Evolutionary conservation across 2,329 filamentous ascomycete genomes (phyloP).

Genomic region (Mycocentrospora acerina): DNA sequence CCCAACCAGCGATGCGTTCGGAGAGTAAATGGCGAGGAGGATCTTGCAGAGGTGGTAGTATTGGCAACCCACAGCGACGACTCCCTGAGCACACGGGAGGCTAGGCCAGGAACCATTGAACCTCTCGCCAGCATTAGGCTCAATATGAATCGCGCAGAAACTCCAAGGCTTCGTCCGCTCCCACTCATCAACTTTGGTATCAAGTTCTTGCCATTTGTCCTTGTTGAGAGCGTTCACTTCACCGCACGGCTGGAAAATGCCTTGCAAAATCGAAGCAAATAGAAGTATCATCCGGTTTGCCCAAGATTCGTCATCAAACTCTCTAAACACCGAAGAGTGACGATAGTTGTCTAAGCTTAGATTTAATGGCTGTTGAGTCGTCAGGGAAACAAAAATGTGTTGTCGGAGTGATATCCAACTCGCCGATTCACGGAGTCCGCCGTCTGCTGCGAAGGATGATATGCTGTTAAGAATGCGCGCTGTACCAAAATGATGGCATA

Average conservation of each 20-base stretch:
- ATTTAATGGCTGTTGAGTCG: conserved; percentile 35
- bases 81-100: conserved; percentile 24
- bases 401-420: conserved; percentile 46
- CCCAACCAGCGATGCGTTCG: conserved; percentile 28
- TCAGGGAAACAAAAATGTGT: conserved; percentile 45
- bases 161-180: conserved; percentile 34
- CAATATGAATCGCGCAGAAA: conserved; percentile 24
- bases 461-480: conserved; percentile 43
- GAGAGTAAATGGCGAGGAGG: conserved; percentile 31
- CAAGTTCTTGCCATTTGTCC: conserved; percentile 31
- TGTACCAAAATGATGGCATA: conserved; percentile 44
- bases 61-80: conserved; percentile 31
- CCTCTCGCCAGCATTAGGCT: conserved; percentile 23
- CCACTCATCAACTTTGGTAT: conserved; percentile 35
- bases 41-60: conserved; percentile 37
- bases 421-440: conserved; percentile 45
- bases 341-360: conserved; percentile 34
- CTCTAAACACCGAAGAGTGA: conserved; percentile 30
- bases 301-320: conserved; percentile 34
- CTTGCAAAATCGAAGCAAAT: conserved; percentile 31
- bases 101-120: conserved; percentile 26
- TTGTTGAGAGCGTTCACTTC: conserved; percentile 18
- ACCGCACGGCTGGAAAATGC: conserved; percentile 25
- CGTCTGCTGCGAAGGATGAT: conserved; percentile 40
- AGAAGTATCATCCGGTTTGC: conserved; percentile 36